Percentiles rank a stretch among this genome's conserved stretches.
Evolutionary conservation across 1,139 yeast species (phyloP).

Genomic region (Nematodospora anomalae): DNA sequence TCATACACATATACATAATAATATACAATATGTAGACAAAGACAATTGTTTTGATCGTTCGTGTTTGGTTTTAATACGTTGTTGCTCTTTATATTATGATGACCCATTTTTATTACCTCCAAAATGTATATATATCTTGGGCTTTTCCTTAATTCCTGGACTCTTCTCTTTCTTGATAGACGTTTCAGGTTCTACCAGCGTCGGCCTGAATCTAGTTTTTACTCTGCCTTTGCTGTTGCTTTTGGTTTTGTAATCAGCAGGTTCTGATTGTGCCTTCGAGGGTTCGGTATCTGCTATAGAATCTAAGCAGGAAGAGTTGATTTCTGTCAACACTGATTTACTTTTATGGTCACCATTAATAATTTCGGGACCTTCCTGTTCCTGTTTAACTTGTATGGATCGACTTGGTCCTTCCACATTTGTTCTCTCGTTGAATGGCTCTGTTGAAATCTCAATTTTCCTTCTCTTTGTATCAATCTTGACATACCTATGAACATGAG

Average conservation of each 20-base stretch:
- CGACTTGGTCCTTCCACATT: not conserved
- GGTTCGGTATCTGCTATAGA: not conserved
- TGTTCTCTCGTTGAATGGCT: constrained; percentile 14
- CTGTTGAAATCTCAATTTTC: constrained; percentile 14
- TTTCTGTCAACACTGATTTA: not conserved
- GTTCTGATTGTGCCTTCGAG: not conserved
- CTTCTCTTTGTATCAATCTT: constrained; percentile 27
- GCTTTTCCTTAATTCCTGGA: too few species aligned
- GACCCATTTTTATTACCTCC: too few species aligned
- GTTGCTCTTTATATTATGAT: too few species aligned
- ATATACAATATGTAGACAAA: too few species aligned
- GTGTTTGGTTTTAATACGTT: too few species aligned
- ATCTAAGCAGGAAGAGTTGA: not conserved
- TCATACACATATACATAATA: too few species aligned
- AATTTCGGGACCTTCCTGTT: not conserved
- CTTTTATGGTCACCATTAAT: not conserved
- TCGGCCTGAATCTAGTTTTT: too few species aligned
- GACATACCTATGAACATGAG: constrained; percentile 24
- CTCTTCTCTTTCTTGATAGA: too few species aligned
- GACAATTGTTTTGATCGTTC: too few species aligned
- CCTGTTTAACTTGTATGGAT: not conserved
- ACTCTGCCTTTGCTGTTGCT: too few species aligned
- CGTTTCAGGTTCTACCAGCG: too few species aligned
- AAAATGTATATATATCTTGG: too few species aligned
- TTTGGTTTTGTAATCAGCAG: not conserved